Percentiles rank a stretch among this genome's conserved stretches.
Conservation (phyloP, 176 grass and related monocot species). For the Triticum turgidum region DNA sequence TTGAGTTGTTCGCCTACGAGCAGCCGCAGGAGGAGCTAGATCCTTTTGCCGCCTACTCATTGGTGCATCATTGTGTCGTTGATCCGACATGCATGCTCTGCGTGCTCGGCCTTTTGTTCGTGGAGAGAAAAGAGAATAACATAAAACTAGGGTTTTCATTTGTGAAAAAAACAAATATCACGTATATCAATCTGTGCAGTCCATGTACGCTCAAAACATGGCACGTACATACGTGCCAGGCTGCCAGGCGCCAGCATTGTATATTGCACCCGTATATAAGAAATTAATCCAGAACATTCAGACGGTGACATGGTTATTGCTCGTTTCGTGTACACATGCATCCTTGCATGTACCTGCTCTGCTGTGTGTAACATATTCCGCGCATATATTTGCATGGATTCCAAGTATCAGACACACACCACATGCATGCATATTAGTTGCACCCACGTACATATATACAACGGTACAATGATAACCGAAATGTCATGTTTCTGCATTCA, state of each 20-base stretch:
- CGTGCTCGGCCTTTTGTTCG: not conserved
- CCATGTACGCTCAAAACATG: not conserved
- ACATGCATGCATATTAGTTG: conserved; percentile 15
- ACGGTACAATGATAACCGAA: not conserved
- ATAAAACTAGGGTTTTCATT: too few relatives aligned
- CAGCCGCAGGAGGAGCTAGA: not conserved
- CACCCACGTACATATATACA: not conserved
- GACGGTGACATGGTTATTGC: not conserved
- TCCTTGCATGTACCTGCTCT: not conserved
- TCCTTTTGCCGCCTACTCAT: conserved; percentile 31
- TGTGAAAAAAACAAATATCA: too few relatives aligned
- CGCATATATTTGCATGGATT: not conserved
- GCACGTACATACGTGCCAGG: not conserved
- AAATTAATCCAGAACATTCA: conserved; percentile 12
- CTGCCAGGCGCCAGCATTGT: not conserved
- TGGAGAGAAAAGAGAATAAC: not conserved
- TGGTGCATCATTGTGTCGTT: conserved; percentile 26
- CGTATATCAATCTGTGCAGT: not conserved
- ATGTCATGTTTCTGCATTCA: not conserved
- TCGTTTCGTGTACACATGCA: not conserved
- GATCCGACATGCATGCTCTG: not conserved
- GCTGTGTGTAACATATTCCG: not conserved
- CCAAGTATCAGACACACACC: not conserved
- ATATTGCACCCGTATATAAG: not conserved
- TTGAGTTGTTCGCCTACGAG: not conserved